Base-by-base conservation (phyloP, 2,329 filamentous ascomycete species). In the Xylaria polymorpha region DNA sequence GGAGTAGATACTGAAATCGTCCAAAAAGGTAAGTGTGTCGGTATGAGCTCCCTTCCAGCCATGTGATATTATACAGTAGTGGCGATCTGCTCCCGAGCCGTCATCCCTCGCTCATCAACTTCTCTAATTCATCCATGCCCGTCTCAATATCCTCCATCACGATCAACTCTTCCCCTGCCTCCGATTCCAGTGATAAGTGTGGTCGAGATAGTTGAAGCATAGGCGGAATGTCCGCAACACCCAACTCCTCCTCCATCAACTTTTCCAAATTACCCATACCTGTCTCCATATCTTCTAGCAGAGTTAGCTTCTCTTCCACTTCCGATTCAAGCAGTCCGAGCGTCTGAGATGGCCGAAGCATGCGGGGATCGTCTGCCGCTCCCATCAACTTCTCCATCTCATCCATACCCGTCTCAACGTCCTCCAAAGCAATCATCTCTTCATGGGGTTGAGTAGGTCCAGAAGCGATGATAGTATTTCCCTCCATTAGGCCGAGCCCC, bases 341-440 rank as follows among this genome's bases (percentile, higher is more conserved):
- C 6, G 43, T 20, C 20, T 44, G 43, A 25, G 44, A 22, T 10
- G 20, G 44, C 14, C 6, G 20, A 12, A 4, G 20, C 44, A 14
- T 48, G 25, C 6, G 20, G 44, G 44, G 20, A 14, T 18, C 3
- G 2, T 18, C 10, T 18, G 9, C 41, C 10, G 56, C 53, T 4
- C 5, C 41, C 35, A 66, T 50, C 51, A 69, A 15, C 32, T 50
- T 71, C 50, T 70, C 70, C 43, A 76, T 10, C 25, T 51, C 71
- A 65, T 76, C 72, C 65, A 74, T 43, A 81, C 83, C 75, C 84
- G 84, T 72, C 78, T 70, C 68, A 1, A 69, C 66, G n/a, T 74
- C 73, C 50, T 74, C 67, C 20, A 74, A 22, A 32, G 82, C 83
- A 14, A 74, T 46, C 3, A 87, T 82, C 62, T 85, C 83, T 68